Evolutionary conservation across 495 filamentous ascomycete genomes (phyloP), one percentile per base, ranked within the genome.

Genomic region (Lichenothelia convexa): DNA sequence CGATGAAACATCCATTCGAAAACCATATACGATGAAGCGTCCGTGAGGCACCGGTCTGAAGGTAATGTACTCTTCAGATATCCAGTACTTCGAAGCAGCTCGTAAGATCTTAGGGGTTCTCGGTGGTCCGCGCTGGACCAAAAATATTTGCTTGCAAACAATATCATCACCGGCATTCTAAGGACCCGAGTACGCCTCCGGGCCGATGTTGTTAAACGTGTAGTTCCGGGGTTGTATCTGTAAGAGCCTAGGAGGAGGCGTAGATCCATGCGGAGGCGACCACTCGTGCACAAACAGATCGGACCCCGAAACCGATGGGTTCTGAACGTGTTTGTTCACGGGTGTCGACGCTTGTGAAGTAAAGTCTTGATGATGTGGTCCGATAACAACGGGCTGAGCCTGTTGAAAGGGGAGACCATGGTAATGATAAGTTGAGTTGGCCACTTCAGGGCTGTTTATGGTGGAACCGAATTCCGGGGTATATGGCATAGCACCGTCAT

Each of bases 211-310:
- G 13, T 42, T 27, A 23, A 51, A 51, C 11, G 33, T 37, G 26
- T 40, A 51, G 21, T 44, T 43, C 45, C 45, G 47, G 3, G 39
- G 43, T 15, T 13, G 38, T 3, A 18, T 36, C 16, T 30, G 27
- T 13, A 23, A 16, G 18, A 18, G 23, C 2, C 42, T 40, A 8
- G 43, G 45, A 7, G 34, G 41, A 2, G 45, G 45, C 30, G 39
- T 45, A 4, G 42, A 6, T 1, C 30, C 24, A 8, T 37, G 34
- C 19, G 46, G 46, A n/a, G 46, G 46, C 20, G n/a, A 43, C 39
- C 46, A 49, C 44, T 49, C 43, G 23, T 49, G 46, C n/a, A 45
- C 34, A 17, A 42, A 42, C 30, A 48, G 24, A 12, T 48, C 45
- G 1, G 18, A 11, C 7, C 8, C 24, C 2, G 30, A 13, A 3